phyloP scores from a whole-genome alignment of 2,329 filamentous ascomycete species.

The Pseudogymnoascus sp. region DNA sequence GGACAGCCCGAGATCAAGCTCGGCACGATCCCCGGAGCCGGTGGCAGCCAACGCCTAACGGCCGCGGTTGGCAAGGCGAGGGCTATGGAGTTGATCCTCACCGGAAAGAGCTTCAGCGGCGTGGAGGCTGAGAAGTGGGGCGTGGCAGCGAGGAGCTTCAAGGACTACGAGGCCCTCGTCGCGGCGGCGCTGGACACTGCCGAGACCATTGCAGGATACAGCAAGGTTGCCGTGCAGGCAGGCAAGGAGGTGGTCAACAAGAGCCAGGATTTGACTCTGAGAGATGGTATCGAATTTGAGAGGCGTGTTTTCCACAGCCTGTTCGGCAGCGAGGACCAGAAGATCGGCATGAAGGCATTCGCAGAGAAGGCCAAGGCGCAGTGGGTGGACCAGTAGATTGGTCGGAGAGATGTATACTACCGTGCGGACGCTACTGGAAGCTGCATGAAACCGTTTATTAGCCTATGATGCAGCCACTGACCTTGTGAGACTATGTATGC shows the following conservation, averaged over 20 bases:
- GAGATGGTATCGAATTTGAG: slow-evolving; percentile 93
- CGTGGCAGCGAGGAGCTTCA: slow-evolving; percentile 74
- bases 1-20: slow-evolving; percentile 97
- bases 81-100: slow-evolving; percentile 88
- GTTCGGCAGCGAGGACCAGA: slow-evolving; percentile 94
- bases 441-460: not conserved
- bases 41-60: slow-evolving; percentile 82
- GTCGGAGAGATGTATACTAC: not conserved
- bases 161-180: slow-evolving; percentile 72
- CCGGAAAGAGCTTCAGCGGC: slow-evolving; percentile 75
- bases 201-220: slow-evolving; percentile 81
- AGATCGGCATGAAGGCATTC: slow-evolving; percentile 94
- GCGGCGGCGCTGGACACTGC: slow-evolving; percentile 75
- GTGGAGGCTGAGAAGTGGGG: slow-evolving; percentile 85
- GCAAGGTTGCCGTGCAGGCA: slow-evolving; percentile 76
- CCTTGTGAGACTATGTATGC: not conserved
- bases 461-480: not conserved
- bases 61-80: slow-evolving; percentile 73
- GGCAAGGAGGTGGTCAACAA: slow-evolving; percentile 99
- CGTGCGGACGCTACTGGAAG: not conserved
- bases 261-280: slow-evolving; percentile 81
- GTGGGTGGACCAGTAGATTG: slow-evolving; percentile 67
- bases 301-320: slow-evolving; percentile 83
- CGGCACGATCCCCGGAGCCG: slow-evolving; percentile 83
- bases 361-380: slow-evolving; percentile 88